phyloP scores from a whole-genome alignment of 306 rosid species.

The Alnus glutinosa region DNA sequence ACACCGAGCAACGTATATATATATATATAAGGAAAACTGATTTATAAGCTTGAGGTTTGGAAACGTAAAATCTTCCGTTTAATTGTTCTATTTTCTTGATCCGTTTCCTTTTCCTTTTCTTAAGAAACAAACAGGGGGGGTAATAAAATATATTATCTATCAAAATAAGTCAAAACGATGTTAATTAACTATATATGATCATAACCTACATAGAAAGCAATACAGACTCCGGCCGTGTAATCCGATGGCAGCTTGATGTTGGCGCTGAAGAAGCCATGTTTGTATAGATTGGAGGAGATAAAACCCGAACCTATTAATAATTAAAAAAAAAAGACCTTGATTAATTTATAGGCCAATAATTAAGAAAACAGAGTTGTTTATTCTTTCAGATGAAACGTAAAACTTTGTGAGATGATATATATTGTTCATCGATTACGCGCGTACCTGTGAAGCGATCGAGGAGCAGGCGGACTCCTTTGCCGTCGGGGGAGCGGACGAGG shows the following conservation, averaged over 20 bases:
- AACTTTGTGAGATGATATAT: no score
- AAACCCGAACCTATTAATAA: constrained; percentile 76
- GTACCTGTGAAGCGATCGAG: constrained; percentile 88
- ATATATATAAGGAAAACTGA: no score
- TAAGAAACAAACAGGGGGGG: background rate
- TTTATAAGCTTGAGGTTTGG: background rate
- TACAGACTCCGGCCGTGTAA: constrained; percentile 83
- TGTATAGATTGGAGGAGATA: constrained; percentile 75
- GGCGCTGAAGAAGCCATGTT: constrained; percentile 92
- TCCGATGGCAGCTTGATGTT: constrained; percentile 84
- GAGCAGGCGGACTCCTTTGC: constrained; percentile 74
- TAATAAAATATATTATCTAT: constrained; percentile 5
- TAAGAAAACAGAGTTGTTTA: no score
- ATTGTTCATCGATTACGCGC: background rate
- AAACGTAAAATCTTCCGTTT: background rate
- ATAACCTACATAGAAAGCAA: constrained; percentile 78
- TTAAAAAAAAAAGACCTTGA: background rate
- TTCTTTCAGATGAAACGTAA: no score
- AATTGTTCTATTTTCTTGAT: no score
- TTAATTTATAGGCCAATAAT: background rate
- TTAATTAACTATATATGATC: no score
- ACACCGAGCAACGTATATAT: background rate
- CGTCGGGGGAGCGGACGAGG: constrained; percentile 79
- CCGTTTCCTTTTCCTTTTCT: background rate
- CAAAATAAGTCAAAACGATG: background rate